A percentile compares a stretch with the other conserved stretches of the same genome.
Evolutionary conservation across 768 basidiomycete genomes (phyloP).

Genomic region (Boletus coccyginus): DNA sequence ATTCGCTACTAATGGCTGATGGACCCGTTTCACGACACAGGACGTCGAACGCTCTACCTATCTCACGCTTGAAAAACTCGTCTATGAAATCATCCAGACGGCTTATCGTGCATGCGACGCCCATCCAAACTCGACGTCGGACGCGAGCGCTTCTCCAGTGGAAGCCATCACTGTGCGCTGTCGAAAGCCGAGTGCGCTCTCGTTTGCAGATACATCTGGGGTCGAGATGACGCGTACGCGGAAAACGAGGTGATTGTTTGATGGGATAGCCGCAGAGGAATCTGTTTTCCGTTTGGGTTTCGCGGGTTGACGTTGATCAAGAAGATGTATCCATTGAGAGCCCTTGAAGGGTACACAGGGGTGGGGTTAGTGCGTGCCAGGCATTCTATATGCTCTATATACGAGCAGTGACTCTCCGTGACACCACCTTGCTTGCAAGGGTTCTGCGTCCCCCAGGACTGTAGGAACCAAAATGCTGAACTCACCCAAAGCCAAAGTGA

Average conservation of each 20-base stretch:
- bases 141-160: constrained; percentile 25
- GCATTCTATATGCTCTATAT: too few species aligned
- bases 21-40: neutral
- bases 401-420: too few species aligned
- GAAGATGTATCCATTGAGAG: too few species aligned
- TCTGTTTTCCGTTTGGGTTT: too few species aligned
- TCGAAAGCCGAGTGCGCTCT: constrained; percentile 70
- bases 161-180: constrained; percentile 49
- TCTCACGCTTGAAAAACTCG: constrained; percentile 23
- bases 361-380: too few species aligned
- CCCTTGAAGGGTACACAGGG: too few species aligned
- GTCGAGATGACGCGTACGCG: constrained; percentile 54
- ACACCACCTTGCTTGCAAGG: too few species aligned
- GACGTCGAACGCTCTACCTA: constrained; percentile 8
- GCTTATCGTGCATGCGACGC: constrained; percentile 60
- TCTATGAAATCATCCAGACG: constrained; percentile 47
- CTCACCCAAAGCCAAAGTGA: too few species aligned
- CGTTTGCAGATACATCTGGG: constrained; percentile 61
- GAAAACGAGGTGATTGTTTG: neutral
- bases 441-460: too few species aligned
- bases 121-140: neutral
- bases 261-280: too few species aligned
- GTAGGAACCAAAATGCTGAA: too few species aligned
- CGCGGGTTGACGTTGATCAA: too few species aligned
- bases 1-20: neutral